Evolutionary conservation across 257 asterid species (phyloP).

Genomic region (Solanum tarapatanum): DNA sequence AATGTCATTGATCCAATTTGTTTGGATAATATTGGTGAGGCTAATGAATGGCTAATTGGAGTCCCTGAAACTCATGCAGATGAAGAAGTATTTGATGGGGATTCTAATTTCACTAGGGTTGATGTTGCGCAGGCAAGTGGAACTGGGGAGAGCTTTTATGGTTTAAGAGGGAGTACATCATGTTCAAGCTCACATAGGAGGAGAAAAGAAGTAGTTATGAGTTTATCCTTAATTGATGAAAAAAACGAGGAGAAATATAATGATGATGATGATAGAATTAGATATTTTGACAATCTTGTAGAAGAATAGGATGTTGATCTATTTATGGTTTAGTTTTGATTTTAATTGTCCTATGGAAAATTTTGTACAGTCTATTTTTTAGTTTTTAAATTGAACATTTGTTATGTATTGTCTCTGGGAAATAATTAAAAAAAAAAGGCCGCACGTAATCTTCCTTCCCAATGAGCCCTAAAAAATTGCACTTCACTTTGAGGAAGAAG

Average conservation of each 20-base stretch:
- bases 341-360: neutral
- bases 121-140: neutral
- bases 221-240: neutral
- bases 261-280: neutral
- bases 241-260: neutral
- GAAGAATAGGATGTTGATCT: neutral
- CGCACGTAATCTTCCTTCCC: neutral
- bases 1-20: neutral
- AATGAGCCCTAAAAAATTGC: neutral
- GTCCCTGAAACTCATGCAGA: neutral
- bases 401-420: neutral
- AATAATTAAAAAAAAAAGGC: neutral
- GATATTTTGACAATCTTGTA: neutral
- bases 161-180: neutral
- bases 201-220: neutral
- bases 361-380: neutral
- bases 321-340: neutral
- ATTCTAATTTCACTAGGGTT: neutral
- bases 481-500: neutral
- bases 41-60: neutral
- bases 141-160: neutral
- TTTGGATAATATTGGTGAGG: neutral
- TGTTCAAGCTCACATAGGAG: neutral
- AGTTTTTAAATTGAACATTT: neutral
- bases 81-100: neutral